These are phyloP conservation scores for Fomes fomentarius DNA, from an alignment of 1,284 basidiomycete species.

Conservation along the genomic window DNA sequence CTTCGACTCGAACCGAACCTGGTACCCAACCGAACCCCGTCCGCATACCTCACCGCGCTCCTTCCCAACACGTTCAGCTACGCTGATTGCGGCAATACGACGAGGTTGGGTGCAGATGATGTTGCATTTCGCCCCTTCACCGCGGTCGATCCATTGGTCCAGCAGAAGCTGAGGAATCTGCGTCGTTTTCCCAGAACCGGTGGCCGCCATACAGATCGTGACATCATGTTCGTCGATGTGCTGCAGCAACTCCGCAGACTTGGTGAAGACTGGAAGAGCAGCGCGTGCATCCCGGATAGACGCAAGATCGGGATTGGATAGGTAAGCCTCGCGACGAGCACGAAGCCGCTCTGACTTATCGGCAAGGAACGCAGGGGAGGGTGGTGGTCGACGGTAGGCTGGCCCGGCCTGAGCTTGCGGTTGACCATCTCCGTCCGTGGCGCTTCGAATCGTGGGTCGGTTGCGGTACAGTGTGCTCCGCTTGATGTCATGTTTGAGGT, in stretches of 20 bases:
- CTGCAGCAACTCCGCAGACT: constrained; percentile 65
- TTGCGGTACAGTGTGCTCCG: constrained; percentile 54
- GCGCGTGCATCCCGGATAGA: constrained; percentile 72
- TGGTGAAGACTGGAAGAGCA: constrained; percentile 75
- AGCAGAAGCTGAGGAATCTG: constrained; percentile 94
- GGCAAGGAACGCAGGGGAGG: constrained; percentile 34
- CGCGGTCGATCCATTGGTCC: constrained; percentile 81
- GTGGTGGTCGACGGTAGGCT: constrained; percentile 31
- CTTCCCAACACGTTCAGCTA: constrained; percentile 90
- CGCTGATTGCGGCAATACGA: constrained; percentile 90
- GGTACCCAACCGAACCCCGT: constrained; percentile 80
- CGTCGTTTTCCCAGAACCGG: constrained; percentile 96
- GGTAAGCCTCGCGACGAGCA: constrained; percentile 62
- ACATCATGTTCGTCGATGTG: constrained; percentile 85
- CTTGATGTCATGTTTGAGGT: constrained; percentile 72
- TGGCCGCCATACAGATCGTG: constrained; percentile 93
- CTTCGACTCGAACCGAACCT: constrained; percentile 90
- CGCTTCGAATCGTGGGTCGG: constrained; percentile 39
- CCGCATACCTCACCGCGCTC: constrained; percentile 85
- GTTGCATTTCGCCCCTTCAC: constrained; percentile 86
- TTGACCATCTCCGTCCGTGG: constrained; percentile 20
- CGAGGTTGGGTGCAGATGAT: constrained; percentile 95
- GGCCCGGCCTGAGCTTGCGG: constrained; percentile 11
- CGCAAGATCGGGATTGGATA: constrained; percentile 63
- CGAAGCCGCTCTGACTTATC: constrained; percentile 67